Conservation (phyloP, 2,329 filamentous ascomycete species). For the Pseudogymnoascus sp. region DNA sequence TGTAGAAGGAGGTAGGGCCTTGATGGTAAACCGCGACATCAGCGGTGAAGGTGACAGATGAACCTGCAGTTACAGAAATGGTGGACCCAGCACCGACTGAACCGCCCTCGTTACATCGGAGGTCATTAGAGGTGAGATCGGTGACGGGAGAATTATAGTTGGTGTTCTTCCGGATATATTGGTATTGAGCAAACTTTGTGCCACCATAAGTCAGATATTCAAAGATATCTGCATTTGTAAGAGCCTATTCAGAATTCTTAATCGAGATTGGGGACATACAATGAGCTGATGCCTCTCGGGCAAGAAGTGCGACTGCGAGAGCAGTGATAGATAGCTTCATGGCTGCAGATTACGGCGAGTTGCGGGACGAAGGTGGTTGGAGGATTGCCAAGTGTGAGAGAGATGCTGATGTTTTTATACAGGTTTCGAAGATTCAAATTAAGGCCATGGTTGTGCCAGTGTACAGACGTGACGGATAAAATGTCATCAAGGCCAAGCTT, state of each 20-base stretch:
- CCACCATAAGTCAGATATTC: slow-evolving; percentile 7
- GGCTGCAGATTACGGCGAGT: background rate
- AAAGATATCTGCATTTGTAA: slow-evolving; percentile 7
- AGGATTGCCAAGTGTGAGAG: background rate
- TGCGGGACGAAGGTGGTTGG: background rate
- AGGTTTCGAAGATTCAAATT: background rate
- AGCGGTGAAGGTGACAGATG: slow-evolving; percentile 10
- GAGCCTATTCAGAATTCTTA: background rate
- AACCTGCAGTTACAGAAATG: slow-evolving; percentile 9
- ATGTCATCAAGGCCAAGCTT: background rate
- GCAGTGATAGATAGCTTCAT: background rate
- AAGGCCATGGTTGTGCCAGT: background rate
- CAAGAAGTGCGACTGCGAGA: background rate
- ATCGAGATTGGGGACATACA: background rate
- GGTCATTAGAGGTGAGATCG: slow-evolving; percentile 40
- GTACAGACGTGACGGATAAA: background rate
- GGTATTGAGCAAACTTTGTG: slow-evolving; percentile 10
- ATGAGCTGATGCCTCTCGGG: slow-evolving; percentile 1
- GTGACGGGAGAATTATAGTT: slow-evolving; percentile 43
- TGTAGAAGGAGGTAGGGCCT: slow-evolving; percentile 30
- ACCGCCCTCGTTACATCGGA: slow-evolving; percentile 34
- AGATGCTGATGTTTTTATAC: background rate
- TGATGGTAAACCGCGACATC: slow-evolving; percentile 27
- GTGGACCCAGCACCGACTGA: background rate
- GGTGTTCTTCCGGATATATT: slow-evolving; percentile 34